A percentile compares a stretch with the other conserved stretches of the same genome.
These are phyloP conservation scores for Penicillium corylophilum DNA, from an alignment of 2,329 filamentous ascomycete genomes.

Conservation along the genomic window DNA sequence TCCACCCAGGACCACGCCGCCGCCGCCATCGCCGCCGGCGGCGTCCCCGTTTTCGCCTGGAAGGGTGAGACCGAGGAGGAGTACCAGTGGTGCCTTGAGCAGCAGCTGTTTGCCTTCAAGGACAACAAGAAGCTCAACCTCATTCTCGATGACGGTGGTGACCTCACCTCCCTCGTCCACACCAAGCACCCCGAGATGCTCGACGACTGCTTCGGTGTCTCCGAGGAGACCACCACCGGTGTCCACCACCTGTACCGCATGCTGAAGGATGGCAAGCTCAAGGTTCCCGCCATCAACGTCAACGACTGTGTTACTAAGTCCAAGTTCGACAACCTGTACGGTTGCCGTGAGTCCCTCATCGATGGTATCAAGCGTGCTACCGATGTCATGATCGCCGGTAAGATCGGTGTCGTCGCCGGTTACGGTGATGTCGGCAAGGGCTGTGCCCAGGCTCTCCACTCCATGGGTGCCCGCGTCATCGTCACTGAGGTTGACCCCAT, in stretches of 20 bases:
- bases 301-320: slow-evolving; percentile 99
- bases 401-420: slow-evolving; percentile 95
- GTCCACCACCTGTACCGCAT: slow-evolving; percentile 99
- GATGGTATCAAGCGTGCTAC: slow-evolving; percentile 99
- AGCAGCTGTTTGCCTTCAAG: slow-evolving; percentile 95
- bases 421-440: slow-evolving; percentile 99
- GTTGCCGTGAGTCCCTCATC: slow-evolving; percentile 96
- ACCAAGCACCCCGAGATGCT: slow-evolving; percentile 98
- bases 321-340: slow-evolving; percentile 99
- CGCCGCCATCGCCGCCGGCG: slow-evolving; percentile 89
- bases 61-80: slow-evolving; percentile 98
- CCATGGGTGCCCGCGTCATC: slow-evolving; percentile 95
- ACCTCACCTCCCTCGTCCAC: slow-evolving; percentile 94
- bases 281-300: slow-evolving; percentile 97
- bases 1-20: slow-evolving; percentile 98
- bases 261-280: slow-evolving; percentile 85
- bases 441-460: slow-evolving; percentile 90
- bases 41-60: slow-evolving; percentile 83
- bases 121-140: slow-evolving; percentile 95
- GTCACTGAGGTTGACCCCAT: slow-evolving; percentile 98
- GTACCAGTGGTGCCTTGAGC: slow-evolving; percentile 99
- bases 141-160: slow-evolving; percentile 98
- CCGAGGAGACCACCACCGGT: slow-evolving; percentile 99
- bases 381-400: slow-evolving; percentile 99
- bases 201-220: slow-evolving; percentile 96